phyloP scores from a whole-genome alignment of 2,329 filamentous ascomycete genomes.

The Phyllosticta citrichinensis region DNA sequence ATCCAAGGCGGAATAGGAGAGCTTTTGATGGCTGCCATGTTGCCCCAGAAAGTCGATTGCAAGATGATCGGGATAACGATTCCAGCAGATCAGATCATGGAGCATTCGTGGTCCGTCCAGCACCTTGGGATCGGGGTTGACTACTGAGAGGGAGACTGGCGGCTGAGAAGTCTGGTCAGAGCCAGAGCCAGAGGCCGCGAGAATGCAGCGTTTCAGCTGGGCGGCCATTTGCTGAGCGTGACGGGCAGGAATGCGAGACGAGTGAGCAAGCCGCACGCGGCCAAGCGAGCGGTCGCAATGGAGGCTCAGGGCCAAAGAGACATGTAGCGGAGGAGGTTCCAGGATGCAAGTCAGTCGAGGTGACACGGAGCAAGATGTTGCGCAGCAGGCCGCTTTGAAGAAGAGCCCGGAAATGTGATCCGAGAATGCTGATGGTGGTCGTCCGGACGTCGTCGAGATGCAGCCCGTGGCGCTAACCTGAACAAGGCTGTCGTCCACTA shows the following conservation, averaged over 20 bases:
- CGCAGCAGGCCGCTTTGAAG: slow-evolving; percentile 5
- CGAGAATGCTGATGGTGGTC: not conserved
- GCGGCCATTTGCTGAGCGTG: slow-evolving; percentile 9
- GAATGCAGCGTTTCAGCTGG: slow-evolving; percentile 10
- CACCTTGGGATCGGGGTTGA: slow-evolving; percentile 45
- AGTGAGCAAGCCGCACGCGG: slow-evolving; percentile 1
- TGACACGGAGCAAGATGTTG: not conserved
- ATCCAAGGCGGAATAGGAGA: slow-evolving; percentile 58
- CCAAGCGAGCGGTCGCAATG: slow-evolving; percentile 1
- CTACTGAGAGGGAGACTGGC: slow-evolving; percentile 37
- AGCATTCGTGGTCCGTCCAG: slow-evolving; percentile 48
- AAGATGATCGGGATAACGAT: slow-evolving; percentile 20
- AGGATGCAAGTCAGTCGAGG: not conserved
- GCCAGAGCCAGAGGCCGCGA: not conserved
- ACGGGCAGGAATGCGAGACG: slow-evolving; percentile 1
- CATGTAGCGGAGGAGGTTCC: not conserved
- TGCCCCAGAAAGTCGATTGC: slow-evolving; percentile 56
- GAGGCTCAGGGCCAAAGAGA: slow-evolving; percentile 1
- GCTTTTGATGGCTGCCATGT: slow-evolving; percentile 34
- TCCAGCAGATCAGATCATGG: slow-evolving; percentile 51
- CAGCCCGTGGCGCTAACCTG: slow-evolving; percentile 5
- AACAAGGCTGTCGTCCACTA: slow-evolving; percentile 8
- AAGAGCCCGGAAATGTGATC: slow-evolving; percentile 5
- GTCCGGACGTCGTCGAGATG: slow-evolving; percentile 4
- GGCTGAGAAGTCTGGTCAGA: not conserved